Evolutionary conservation across 2,329 filamentous ascomycete species (phyloP).

Genomic region (Plectosphaerella plurivora): DNA sequence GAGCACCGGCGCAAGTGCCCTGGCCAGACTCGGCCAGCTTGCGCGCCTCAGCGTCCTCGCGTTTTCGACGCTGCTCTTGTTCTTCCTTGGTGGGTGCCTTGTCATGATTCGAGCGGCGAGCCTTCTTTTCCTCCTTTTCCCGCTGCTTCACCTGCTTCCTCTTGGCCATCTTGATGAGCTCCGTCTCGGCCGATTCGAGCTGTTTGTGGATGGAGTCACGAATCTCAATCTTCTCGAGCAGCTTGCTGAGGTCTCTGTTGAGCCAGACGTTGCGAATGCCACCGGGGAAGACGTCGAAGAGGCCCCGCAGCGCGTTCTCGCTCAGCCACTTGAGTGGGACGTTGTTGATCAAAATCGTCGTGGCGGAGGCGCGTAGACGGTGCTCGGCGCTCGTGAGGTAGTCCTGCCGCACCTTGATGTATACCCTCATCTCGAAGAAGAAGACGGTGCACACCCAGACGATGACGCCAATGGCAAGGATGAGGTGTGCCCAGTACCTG

Average conservation of each 20-base stretch:
- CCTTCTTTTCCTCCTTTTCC: conserved; percentile 60
- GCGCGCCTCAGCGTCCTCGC: conserved; percentile 45
- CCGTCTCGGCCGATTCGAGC: conserved; percentile 80
- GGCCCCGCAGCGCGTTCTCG: conserved; percentile 70
- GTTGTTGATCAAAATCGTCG: conserved; percentile 86
- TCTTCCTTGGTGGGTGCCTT: conserved; percentile 49
- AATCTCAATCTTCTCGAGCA: conserved; percentile 78
- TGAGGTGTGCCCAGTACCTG: conserved; percentile 78
- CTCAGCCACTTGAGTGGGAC: conserved; percentile 91
- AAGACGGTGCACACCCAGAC: conserved; percentile 83
- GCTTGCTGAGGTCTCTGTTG: conserved; percentile 79
- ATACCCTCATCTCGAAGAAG: conserved; percentile 79
- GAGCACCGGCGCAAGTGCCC: conserved; percentile 48
- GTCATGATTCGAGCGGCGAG: conserved; percentile 46
- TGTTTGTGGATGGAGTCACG: conserved; percentile 66
- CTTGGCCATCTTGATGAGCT: conserved; percentile 75
- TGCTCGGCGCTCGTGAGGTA: conserved; percentile 94
- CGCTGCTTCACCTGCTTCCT: conserved; percentile 70
- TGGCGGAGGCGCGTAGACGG: conserved; percentile 86
- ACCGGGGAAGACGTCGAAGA: conserved; percentile 95
- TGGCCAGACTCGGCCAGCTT: conserved; percentile 42
- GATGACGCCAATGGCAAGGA: conserved; percentile 74
- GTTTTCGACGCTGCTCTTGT: conserved; percentile 38
- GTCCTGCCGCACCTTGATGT: conserved; percentile 89
- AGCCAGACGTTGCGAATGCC: conserved; percentile 96